These are phyloP conservation scores for Fereydounia khargensis DNA, from an alignment of 1,284 basidiomycete species.

Conservation along the genomic window DNA sequence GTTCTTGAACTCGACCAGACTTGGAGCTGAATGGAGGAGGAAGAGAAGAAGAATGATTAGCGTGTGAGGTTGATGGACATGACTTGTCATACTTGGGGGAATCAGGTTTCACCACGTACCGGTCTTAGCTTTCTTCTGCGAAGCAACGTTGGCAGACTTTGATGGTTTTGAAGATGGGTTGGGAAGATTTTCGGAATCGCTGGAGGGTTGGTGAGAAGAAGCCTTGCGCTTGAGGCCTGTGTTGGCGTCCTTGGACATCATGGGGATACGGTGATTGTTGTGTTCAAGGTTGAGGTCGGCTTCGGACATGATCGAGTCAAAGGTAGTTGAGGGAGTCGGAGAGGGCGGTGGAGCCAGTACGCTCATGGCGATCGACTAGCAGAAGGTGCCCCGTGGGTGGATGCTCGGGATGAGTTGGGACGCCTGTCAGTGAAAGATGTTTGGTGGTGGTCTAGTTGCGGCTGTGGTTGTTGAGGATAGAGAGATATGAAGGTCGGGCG, in stretches of 20 bases:
- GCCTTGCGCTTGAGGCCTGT: constrained; percentile 25
- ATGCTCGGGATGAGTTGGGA: too few relatives aligned
- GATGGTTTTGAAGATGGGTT: background rate
- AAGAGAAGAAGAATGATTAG: background rate
- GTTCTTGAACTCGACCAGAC: constrained; percentile 59
- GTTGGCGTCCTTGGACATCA: constrained; percentile 7
- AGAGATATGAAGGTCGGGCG: background rate
- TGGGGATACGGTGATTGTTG: background rate
- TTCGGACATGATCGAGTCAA: constrained; percentile 32
- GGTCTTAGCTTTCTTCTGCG: background rate
- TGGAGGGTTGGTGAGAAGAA: constrained; percentile 16
- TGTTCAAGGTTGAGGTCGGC: constrained; percentile 34
- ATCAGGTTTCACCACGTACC: background rate
- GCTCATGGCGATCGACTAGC: constrained; percentile 45
- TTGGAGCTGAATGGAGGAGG: constrained; percentile 1
- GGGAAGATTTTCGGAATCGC: constrained; percentile 23
- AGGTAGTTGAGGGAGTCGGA: constrained; percentile 31
- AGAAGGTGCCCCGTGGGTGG: too few relatives aligned
- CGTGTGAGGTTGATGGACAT: background rate
- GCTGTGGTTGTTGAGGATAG: too few relatives aligned
- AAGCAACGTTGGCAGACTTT: background rate
- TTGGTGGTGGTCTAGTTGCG: too few relatives aligned
- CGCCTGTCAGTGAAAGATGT: too few relatives aligned
- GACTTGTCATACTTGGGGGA: too few relatives aligned
- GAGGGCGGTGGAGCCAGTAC: constrained; percentile 33